Evolutionary conservation across 768 basidiomycete genomes (phyloP).

Genomic region (Lactarius deliciosus): DNA sequence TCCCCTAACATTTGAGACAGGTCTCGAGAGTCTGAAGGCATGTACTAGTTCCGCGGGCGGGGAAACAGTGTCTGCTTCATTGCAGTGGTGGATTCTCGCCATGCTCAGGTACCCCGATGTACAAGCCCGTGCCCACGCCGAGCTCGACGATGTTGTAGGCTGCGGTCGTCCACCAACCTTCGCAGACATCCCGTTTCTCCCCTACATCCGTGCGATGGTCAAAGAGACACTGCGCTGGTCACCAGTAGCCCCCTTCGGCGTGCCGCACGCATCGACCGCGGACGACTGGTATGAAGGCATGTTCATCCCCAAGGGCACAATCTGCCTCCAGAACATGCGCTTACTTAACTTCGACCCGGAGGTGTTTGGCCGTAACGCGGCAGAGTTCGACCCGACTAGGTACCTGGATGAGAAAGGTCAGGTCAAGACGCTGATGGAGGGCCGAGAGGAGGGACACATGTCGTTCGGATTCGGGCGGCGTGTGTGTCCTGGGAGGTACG

Average conservation of each 20-base stretch:
- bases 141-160: conserved; percentile 43
- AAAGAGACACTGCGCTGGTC: conserved; percentile 37
- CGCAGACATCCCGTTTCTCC: conserved; percentile 35
- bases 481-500: conserved; percentile 37
- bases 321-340: conserved; percentile 12
- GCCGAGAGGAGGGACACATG: conserved; percentile 33
- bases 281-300: conserved; percentile 25
- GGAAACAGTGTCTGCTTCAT: conserved; percentile 24
- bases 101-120: conserved; percentile 42
- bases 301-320: conserved; percentile 25
- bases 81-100: conserved; percentile 40
- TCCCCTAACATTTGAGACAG: background rate
- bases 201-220: conserved; percentile 41
- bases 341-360: conserved; percentile 1
- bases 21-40: background rate
- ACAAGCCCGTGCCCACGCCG: conserved; percentile 41
- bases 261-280: background rate
- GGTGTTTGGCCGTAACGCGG: background rate
- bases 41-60: background rate
- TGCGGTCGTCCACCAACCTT: conserved; percentile 40
- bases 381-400: conserved; percentile 3
- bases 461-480: conserved; percentile 34
- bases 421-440: conserved; percentile 17
- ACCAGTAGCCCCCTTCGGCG: conserved; percentile 31
- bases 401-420: conserved; percentile 11